Base-by-base conservation (phyloP, 2,329 filamentous ascomycete genomes). In the Westerdykella ornata region DNA sequence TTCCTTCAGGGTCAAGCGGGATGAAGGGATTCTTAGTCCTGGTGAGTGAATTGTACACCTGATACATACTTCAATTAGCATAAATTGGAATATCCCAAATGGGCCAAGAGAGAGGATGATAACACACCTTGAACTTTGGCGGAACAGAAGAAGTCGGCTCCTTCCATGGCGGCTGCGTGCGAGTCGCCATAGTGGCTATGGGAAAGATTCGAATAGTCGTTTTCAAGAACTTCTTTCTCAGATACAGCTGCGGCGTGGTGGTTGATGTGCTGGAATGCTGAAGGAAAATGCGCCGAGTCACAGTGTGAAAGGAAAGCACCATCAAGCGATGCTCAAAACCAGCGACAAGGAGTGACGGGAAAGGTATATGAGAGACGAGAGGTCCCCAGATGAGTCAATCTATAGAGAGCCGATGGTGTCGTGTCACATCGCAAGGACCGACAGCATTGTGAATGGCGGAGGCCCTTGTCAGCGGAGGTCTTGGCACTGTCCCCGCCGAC, bases 1-100 rank as follows among this genome's bases (percentile, higher is more conserved):
- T 77, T 26, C 75, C 76, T 18, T 80, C 77, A 7, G 75, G 71
- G 59, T 89, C 80, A 36, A 85, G 75, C 12, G 87, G 85, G 33
- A 82, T 70, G 58, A 94, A 92, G 4, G 81, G 77, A 34, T 82
- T 82, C 58, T 89, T 86, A 9, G 74, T 74, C 46, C 84, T 77
- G 9, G 86, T 84, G 57, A 94, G 72, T 5, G 84, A 88, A 68
- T 92, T 94, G 30, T 33, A 33, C 9, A 33, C 16, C 30, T 33
- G 3, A 9, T 9, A 7, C 22, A 9, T 7, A 26, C 12, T 26
- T 26, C 22, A 26, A 26, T 26, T 26, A 26, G 22, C 22, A 26
- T 26, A 26, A n/a, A 29, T 29, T 33, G 4, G 8, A n/a, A 3
- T 33, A 8, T 15, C 8, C 12, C 12, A 7, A 7, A 7, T 17